Percentiles rank a stretch among this genome's conserved stretches.
These are phyloP conservation scores for Didymella arachidicola DNA, from an alignment of 2,329 filamentous ascomycete species.

Conservation along the genomic window DNA sequence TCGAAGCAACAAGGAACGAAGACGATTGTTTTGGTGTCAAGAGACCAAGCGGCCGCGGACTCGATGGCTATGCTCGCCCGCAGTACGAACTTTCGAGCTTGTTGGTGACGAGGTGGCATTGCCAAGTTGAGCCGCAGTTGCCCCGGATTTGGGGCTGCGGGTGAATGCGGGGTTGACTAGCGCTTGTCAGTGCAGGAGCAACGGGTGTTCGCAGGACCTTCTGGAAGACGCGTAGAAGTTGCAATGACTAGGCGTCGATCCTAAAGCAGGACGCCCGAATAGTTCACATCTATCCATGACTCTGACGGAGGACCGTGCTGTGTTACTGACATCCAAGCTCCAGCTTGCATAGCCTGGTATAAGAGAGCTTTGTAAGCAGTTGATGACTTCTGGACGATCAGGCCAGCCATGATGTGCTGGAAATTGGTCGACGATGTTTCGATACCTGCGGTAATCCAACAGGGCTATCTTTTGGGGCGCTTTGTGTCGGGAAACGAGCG, in stretches of 20 bases:
- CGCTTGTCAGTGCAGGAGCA: background rate
- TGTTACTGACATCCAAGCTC: background rate
- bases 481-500: slow-evolving; percentile 2
- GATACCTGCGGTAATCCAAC: background rate
- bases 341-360: background rate
- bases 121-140: slow-evolving; percentile 3
- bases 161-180: slow-evolving; percentile 10
- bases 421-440: background rate
- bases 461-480: slow-evolving; percentile 1
- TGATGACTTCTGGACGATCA: background rate
- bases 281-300: background rate
- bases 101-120: background rate
- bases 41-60: background rate
- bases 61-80: background rate
- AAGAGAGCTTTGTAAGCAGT: background rate
- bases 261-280: background rate
- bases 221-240: slow-evolving; percentile 3
- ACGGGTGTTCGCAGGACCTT: slow-evolving; percentile 11
- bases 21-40: background rate
- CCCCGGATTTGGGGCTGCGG: background rate
- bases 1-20: background rate
- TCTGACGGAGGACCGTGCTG: background rate
- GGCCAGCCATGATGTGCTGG: background rate
- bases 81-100: background rate
- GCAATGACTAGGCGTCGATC: background rate